Base-by-base conservation (phyloP, 768 basidiomycete genomes). In the Pisolithus orientalis region DNA sequence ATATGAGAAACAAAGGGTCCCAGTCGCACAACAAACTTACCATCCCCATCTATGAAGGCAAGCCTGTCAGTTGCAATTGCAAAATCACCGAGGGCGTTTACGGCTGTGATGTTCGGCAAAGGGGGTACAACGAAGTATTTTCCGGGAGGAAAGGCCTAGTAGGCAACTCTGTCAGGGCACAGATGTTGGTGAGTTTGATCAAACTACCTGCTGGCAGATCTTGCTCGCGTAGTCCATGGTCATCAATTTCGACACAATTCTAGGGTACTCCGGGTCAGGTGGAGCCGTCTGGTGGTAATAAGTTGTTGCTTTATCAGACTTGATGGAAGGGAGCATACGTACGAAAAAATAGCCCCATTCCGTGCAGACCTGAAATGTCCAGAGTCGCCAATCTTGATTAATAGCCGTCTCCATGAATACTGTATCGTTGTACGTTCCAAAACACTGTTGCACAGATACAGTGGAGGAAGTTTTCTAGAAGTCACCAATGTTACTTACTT, bases 291-390 rank as follows among this genome's bases (percentile, higher is more conserved):
- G 50, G 27, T 11, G 49, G 31, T 25, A 25, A 31, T 34, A 39
- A 8, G 31, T 43, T 25, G 44, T 46, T 25, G 39, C 38, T 39
- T 8, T 44, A 17, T 29, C 25, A 14, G 32, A 2, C 9, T 21
- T 7, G n/a, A 32, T 9, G 21, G 8, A 48, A 34, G 21, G 3
- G 42, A 43, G 8, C 39, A 45, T 24, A 63, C 80, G 32, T 59
- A 88, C 90, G 29, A 77, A 83, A 65, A 95, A 94, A 68, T 91
- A 99, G 2, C 94, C 95, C 95, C 95, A 97, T 61, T 95, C 81
- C 0, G 90, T 93, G 73, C 92, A 94, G 49, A 92, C 89, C 70
- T 91, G 94, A 77, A 92, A 95, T 5, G 75, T 58, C 94, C 94
- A 97, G 11, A 85, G 70, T 39, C 91, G 78, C 94, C 94, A 97